A percentile compares a stretch with the other conserved stretches of the same genome.
phyloP scores from a whole-genome alignment of 257 asterid genomes.

The Mitragyna speciosa region DNA sequence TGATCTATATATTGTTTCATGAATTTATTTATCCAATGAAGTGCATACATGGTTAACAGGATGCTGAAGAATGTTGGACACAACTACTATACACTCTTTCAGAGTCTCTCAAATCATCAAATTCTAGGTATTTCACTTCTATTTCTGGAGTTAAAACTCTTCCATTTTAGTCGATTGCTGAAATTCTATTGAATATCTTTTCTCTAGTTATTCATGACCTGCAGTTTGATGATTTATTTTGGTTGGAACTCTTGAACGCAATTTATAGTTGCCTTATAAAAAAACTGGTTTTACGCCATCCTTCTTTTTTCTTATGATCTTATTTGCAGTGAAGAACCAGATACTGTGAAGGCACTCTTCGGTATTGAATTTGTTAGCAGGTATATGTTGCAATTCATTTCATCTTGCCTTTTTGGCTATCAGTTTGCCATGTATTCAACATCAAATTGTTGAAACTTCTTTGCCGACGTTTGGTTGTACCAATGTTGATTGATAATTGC shows the following conservation, averaged over 20 bases:
- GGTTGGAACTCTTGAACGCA: neutral
- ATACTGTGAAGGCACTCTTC: constrained; percentile 72
- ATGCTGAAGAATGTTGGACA: constrained; percentile 99
- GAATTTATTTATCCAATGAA: neutral
- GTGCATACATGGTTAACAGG: constrained; percentile 46
- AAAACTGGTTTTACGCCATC: neutral
- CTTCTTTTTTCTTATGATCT: constrained; percentile 1
- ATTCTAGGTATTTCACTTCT: constrained; percentile 56
- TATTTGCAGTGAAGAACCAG: constrained; percentile 71
- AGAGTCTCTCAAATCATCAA: constrained; percentile 58
- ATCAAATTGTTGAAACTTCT: neutral
- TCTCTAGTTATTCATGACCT: constrained; percentile 1
- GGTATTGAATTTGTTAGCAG: constrained; percentile 93
- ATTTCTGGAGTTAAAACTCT: constrained; percentile 4
- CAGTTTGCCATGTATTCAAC: neutral
- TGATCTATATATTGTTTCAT: constrained; percentile 1
- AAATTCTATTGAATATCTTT: neutral
- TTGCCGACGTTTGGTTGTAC: neutral
- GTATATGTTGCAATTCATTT: constrained; percentile 39
- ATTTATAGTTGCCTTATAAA: neutral
- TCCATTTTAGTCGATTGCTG: neutral
- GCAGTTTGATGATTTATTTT: neutral
- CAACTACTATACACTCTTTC: constrained; percentile 90
- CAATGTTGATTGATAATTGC: neutral
- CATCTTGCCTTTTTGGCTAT: neutral